These are phyloP conservation scores for Metarhizium humberi DNA, from an alignment of 2,329 filamentous ascomycete genomes.

Conservation along the genomic window DNA sequence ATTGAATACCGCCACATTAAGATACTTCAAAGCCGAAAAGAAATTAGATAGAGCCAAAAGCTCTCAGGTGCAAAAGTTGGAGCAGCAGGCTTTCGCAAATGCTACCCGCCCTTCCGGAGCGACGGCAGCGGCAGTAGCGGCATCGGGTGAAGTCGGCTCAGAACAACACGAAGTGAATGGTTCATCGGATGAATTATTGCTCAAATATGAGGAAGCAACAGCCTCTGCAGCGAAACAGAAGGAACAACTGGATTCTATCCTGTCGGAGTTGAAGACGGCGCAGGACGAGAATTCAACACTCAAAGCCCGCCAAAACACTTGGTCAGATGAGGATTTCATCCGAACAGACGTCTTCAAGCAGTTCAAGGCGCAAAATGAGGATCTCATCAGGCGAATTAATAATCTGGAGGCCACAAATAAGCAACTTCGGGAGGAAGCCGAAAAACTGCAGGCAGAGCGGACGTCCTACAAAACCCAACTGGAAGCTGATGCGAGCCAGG, in stretches of 20 bases:
- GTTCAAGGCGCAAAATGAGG: conserved; percentile 82
- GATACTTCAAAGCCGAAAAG: conserved; percentile 93
- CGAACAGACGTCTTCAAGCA: conserved; percentile 90
- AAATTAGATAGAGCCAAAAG: conserved; percentile 86
- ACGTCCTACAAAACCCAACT: conserved; percentile 73
- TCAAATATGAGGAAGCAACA: conserved; percentile 66
- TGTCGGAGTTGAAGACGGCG: conserved; percentile 65
- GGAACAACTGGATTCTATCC: conserved; percentile 72
- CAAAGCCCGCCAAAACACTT: conserved; percentile 55
- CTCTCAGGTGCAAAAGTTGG: conserved; percentile 79
- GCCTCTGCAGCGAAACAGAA: conserved; percentile 76
- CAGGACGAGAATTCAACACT: conserved; percentile 73
- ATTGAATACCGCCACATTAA: conserved; percentile 76
- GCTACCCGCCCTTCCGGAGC: conserved; percentile 37
- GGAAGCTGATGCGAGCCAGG: conserved; percentile 67
- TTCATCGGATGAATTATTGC: conserved; percentile 58
- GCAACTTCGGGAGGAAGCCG: conserved; percentile 73
- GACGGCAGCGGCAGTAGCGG: conserved; percentile 8
- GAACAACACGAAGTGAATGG: conserved; percentile 43
- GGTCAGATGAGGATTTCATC: conserved; percentile 88
- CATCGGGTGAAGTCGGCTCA: conserved; percentile 34
- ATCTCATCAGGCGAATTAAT: conserved; percentile 86
- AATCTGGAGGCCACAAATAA: conserved; percentile 83
- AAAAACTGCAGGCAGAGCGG: conserved; percentile 77
- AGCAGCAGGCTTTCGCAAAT: conserved; percentile 75